Evolutionary conservation across 345 rosid genomes (phyloP).

Genomic region (Sonneratia caseolaris): DNA sequence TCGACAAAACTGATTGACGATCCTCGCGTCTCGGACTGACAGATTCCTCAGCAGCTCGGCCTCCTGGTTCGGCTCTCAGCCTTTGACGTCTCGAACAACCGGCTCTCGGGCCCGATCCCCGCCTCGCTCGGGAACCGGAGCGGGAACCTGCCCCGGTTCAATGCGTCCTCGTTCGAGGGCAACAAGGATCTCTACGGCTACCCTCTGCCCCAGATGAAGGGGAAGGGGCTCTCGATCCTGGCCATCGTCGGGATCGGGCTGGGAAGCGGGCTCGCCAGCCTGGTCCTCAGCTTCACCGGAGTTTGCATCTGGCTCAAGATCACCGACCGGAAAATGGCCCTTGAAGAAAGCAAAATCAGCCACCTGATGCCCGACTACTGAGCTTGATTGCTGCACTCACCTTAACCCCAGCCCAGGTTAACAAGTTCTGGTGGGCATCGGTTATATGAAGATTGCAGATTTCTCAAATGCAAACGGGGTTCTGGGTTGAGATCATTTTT

Average conservation of each 20-base stretch:
- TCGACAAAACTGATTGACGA: neutral
- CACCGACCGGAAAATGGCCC: conserved; percentile 53
- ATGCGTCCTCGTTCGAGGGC: conserved; percentile 58
- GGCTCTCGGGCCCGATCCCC: conserved; percentile 70
- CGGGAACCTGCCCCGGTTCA: conserved; percentile 59
- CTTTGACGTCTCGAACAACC: conserved; percentile 71
- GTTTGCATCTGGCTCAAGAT: conserved; percentile 84
- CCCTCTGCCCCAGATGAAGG: conserved; percentile 61
- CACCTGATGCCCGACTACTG: conserved; percentile 72
- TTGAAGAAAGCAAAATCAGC: conserved; percentile 62
- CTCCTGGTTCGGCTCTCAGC: conserved; percentile 53
- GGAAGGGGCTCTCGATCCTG: conserved; percentile 58
- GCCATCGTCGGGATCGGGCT: conserved; percentile 94
- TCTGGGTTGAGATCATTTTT: conserved; percentile 5
- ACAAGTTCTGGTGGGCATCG: neutral
- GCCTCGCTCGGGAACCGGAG: conserved; percentile 47
- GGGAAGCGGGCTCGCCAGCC: conserved; percentile 83
- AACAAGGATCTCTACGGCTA: conserved; percentile 78
- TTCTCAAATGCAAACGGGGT: conserved; percentile 1
- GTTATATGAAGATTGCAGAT: neutral
- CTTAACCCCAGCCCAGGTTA: neutral
- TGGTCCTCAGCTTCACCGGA: conserved; percentile 78
- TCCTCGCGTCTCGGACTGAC: conserved; percentile 1
- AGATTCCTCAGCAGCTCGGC: conserved; percentile 68
- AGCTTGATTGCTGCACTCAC: neutral